phyloP scores from a whole-genome alignment of 2,329 filamentous ascomycete genomes.

The Neopestalotiopsis sp. region DNA sequence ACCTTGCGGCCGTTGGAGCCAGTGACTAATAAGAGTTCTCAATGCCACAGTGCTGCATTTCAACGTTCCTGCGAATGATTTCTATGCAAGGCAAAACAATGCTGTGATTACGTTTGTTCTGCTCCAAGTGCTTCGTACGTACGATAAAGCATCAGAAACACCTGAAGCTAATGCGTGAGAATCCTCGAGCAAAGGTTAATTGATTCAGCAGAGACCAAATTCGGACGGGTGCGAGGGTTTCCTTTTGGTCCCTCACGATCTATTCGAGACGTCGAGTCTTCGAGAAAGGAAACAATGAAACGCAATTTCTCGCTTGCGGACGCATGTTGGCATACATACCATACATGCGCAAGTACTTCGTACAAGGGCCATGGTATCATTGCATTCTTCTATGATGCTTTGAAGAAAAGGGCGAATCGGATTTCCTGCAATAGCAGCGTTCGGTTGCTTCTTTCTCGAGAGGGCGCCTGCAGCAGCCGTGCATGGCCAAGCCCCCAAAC shows the following conservation, averaged over 20 bases:
- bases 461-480: not conserved
- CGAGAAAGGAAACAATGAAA: not conserved
- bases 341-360: not conserved
- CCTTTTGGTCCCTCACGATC: not conserved
- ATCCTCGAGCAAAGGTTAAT: too few species aligned
- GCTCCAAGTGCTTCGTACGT: too few species aligned
- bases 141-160: too few species aligned
- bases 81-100: too few species aligned
- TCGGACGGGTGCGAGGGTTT: too few species aligned
- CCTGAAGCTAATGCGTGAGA: too few species aligned
- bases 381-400: not conserved
- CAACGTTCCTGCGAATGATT: too few species aligned
- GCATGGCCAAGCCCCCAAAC: not conserved
- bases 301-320: not conserved
- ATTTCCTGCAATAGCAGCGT: not conserved
- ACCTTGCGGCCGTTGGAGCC: too few species aligned
- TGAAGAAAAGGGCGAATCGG: not conserved
- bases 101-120: too few species aligned
- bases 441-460: not conserved
- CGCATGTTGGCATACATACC: not conserved
- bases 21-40: too few species aligned
- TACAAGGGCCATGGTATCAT: slow-evolving; percentile 1
- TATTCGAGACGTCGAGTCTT: not conserved
- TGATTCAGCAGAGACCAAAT: too few species aligned
- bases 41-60: too few species aligned